Evolutionary conservation across 768 basidiomycete genomes (phyloP), one percentile per base, ranked within the genome.

Genomic region (Macrolepiota fuliginosa): DNA sequence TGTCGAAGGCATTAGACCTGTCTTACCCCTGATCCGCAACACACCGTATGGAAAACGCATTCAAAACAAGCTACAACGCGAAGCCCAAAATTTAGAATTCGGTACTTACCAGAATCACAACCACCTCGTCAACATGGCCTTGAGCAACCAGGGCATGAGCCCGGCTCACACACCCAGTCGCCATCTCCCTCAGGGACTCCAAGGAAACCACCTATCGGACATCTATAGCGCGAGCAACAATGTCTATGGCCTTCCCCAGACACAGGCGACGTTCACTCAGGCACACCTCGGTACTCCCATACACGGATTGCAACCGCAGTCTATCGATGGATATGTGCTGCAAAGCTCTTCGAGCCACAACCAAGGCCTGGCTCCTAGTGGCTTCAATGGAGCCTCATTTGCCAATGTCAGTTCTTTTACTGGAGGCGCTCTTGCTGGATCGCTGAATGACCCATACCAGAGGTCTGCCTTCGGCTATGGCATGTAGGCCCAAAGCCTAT

Each of bases 41-140:
- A 99, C 97, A 10, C 97, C 97, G 6, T 99, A 99, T 68, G 97
- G 97, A 67, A 99, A 99, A 80, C 89, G 97, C 47, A 99, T 99
- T 70, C 96, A 98, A 76, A 96, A 95, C 80, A 98, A 98, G 77
- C 80, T 98, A 57, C 96, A 97, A 76, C 92, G 96, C 61, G 95
- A 96, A 76, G 91, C 93, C 68, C 82, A 90, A 76, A 91, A 91
- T 66, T 81, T 78, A 58, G 88, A 81, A 63, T 80, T 81, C 51
- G 80, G 81, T n/a, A 37, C 58, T 87, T 86, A 70, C 81, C 84
- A 62, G 81, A 80, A 69, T 86, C 84, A 67, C 85, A 86, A 67
- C 73, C 80, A 35, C 77, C 19, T 90, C 64, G 77, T 83, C 61
- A 87, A 82, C 67, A 81, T 87, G 76, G 76, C 80, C 22, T 77